phyloP scores from a whole-genome alignment of 257 asterid genomes.

The Paraleonurus japonicus region DNA sequence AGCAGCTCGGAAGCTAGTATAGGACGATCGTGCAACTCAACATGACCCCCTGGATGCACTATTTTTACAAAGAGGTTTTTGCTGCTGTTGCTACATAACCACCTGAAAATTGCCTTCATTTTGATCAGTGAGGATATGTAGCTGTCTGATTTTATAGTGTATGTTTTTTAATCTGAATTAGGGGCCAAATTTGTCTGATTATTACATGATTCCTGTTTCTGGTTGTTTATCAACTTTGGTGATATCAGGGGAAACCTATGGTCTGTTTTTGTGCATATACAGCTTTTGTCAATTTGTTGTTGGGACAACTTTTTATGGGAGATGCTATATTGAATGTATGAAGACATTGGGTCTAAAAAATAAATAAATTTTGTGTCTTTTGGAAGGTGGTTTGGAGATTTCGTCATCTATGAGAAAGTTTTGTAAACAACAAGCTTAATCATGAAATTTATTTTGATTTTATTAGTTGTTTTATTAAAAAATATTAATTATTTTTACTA shows the following conservation, averaged over 20 bases:
- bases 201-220: conserved; percentile 7
- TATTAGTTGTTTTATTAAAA: too few species aligned
- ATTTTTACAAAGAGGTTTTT: conserved; percentile 48
- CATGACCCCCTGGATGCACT: conserved; percentile 74
- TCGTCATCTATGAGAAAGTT: too few species aligned
- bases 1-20: conserved; percentile 53
- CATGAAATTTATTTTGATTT: too few species aligned
- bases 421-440: too few species aligned
- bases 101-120: conserved; percentile 34
- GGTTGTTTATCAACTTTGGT: conserved; percentile 24
- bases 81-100: conserved; percentile 51
- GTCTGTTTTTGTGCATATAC: not conserved
- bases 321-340: not conserved
- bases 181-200: not conserved
- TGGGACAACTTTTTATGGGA: not conserved
- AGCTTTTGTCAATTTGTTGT: conserved; percentile 4
- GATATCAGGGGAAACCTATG: conserved; percentile 14
- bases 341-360: not conserved
- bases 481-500: too few species aligned
- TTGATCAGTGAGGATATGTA: not conserved
- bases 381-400: not conserved
- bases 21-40: conserved; percentile 69
- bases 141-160: not conserved
- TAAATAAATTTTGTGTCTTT: not conserved
- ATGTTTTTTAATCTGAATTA: not conserved